A percentile compares a stretch with the other conserved stretches of the same genome.
Conservation (phyloP, 2,329 filamentous ascomycete genomes). For the Colletotrichum scovillei region DNA sequence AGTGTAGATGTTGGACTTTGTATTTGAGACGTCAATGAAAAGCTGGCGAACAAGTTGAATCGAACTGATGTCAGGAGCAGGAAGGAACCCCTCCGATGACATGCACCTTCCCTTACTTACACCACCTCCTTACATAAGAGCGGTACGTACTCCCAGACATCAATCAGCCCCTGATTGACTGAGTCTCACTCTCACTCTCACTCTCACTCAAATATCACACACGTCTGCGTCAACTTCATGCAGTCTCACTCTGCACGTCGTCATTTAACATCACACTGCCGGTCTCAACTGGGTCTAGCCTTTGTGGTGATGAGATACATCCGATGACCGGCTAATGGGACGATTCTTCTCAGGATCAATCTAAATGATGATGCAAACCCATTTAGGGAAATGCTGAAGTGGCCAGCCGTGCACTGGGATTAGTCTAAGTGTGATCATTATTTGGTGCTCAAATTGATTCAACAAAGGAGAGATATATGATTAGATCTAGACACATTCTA, state of each 20-base stretch:
- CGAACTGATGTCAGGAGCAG: not conserved
- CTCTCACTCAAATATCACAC: not conserved
- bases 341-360: not conserved
- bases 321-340: not conserved
- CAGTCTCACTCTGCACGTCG: not conserved
- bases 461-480: not conserved
- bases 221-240: not conserved
- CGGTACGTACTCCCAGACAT: not conserved
- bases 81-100: not conserved
- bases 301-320: not conserved
- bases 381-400: too few species aligned
- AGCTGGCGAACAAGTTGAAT: not conserved
- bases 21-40: not conserved
- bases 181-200: not conserved
- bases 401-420: not conserved
- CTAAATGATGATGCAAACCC: too few species aligned
- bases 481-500: conserved; percentile 31
- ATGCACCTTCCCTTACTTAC: not conserved
- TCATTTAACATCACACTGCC: not conserved
- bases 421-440: not conserved
- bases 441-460: not conserved
- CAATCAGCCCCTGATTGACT: not conserved
- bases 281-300: not conserved
- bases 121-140: not conserved
- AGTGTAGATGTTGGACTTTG: not conserved